Evolutionary conservation across 176 grass and related monocot species (phyloP), one percentile per base, ranked within the genome.

Genomic region (Elymus sibiricus): DNA sequence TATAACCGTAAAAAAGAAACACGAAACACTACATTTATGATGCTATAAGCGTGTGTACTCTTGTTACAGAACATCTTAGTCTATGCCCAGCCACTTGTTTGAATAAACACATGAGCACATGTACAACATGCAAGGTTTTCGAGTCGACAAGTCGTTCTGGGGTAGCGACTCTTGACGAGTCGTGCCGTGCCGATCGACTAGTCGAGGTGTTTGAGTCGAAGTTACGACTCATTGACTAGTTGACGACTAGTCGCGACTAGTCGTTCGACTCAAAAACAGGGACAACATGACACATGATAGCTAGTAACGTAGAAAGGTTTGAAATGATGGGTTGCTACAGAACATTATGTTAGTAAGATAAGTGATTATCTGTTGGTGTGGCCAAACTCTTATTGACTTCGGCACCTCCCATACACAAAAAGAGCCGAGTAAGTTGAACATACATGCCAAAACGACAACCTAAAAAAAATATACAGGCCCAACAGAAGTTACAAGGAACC

Each of bases 81-180:
- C 11, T 26, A 84, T 78, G 64, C 21, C 39, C 29, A 84, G 47
- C 21, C 55, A 89, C 47, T 84, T 82, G 44, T 70, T 74, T 24
- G 39, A 74, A 74, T 40, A 74, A 44, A 25, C 70, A 74, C 24
- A 14, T 74, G 70, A 27, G 49, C 19, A 53, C 49, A 53, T 53
- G 22, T 44, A 73, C 38, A 73, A 26, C 27, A 70, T 19, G 38
- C 38, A 27, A 42, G 40, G 40, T 42, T 42, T 42, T 42, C 40
- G 2, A 42, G 40, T 42, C 40, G 9, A 42, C 40, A 42, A 42
- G 40, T 42, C 40, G 10, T 39, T 39, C 38, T 39, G 38, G 38
- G 38, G 38, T 39, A 39, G 38, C 1, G 38, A 39, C 38, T 39
- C 40, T 42, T 42, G 9, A 42, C 40, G 2, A 42, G 40, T 42